These are phyloP conservation scores for Ramaria rubella DNA, from an alignment of 768 basidiomycete species.

Conservation along the genomic window DNA sequence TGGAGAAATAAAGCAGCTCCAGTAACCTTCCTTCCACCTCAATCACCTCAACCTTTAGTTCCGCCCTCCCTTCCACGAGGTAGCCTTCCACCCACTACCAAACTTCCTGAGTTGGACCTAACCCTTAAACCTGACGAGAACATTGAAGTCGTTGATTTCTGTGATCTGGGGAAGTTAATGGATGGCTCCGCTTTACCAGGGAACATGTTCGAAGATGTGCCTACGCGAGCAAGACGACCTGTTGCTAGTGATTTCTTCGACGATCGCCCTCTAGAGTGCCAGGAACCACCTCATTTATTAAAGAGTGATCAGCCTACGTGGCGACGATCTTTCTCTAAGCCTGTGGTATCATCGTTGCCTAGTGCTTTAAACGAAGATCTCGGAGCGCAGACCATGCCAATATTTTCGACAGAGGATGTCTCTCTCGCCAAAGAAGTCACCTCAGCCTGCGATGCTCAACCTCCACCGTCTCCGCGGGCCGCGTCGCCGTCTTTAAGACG, in stretches of 20 bases:
- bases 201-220: slow-evolving; percentile 21
- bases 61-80: slow-evolving; percentile 26
- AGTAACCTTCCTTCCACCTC: neutral
- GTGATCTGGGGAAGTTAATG: slow-evolving; percentile 66
- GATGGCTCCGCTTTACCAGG: slow-evolving; percentile 29
- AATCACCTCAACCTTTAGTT: neutral
- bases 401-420: neutral
- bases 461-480: neutral
- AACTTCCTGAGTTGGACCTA: slow-evolving; percentile 33
- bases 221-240: slow-evolving; percentile 30
- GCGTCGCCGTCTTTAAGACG: neutral
- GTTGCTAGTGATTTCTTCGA: slow-evolving; percentile 71
- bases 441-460: neutral
- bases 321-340: slow-evolving; percentile 28
- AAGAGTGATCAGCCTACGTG: slow-evolving; percentile 37
- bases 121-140: slow-evolving; percentile 46
- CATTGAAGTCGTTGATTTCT: slow-evolving; percentile 76
- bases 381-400: slow-evolving; percentile 8
- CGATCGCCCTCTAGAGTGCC: slow-evolving; percentile 25
- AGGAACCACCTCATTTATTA: slow-evolving; percentile 11
- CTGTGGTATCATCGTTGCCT: neutral
- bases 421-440: slow-evolving; percentile 3
- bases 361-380: neutral
- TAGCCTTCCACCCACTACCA: slow-evolving; percentile 27
- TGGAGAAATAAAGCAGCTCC: slow-evolving; percentile 55